Conservation (phyloP, 768 basidiomycete species). For the Paxillus rubicundulus region DNA sequence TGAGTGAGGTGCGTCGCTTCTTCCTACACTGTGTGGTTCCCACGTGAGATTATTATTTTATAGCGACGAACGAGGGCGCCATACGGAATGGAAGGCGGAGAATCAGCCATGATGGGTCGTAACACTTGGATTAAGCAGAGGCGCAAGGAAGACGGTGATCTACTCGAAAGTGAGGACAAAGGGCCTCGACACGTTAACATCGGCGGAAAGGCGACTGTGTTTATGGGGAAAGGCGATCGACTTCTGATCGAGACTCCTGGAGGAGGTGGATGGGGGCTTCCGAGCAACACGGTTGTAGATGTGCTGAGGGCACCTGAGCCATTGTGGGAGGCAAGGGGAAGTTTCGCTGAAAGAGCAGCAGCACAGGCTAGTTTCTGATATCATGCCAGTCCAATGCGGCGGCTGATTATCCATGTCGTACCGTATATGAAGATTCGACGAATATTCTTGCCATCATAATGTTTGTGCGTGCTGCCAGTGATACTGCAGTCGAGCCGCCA, state of each 20-base stretch:
- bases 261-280: conserved; percentile 79
- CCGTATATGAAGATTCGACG: too few species aligned
- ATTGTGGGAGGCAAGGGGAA: conserved; percentile 71
- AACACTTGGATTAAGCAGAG: conserved; percentile 87
- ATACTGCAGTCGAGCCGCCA: too few species aligned
- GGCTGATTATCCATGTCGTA: too few species aligned
- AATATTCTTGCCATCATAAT: too few species aligned
- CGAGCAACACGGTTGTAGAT: conserved; percentile 13
- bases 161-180: conserved; percentile 37
- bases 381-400: neutral
- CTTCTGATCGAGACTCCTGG: conserved; percentile 86
- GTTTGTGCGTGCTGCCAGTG: too few species aligned
- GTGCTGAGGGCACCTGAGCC: conserved; percentile 29
- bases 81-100: conserved; percentile 83
- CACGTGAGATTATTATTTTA: neutral
- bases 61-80: conserved; percentile 84
- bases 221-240: conserved; percentile 85
- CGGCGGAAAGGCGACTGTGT: conserved; percentile 83
- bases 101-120: conserved; percentile 63
- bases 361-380: conserved; percentile 58
- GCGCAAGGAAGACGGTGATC: conserved; percentile 66
- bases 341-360: conserved; percentile 60
- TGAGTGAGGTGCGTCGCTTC: conserved; percentile 65
- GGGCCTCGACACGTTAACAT: conserved; percentile 71
- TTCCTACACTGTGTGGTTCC: neutral